These are phyloP conservation scores for Protea cynaroides DNA, from an alignment of 164 flowering plant species.

Conservation along the genomic window DNA sequence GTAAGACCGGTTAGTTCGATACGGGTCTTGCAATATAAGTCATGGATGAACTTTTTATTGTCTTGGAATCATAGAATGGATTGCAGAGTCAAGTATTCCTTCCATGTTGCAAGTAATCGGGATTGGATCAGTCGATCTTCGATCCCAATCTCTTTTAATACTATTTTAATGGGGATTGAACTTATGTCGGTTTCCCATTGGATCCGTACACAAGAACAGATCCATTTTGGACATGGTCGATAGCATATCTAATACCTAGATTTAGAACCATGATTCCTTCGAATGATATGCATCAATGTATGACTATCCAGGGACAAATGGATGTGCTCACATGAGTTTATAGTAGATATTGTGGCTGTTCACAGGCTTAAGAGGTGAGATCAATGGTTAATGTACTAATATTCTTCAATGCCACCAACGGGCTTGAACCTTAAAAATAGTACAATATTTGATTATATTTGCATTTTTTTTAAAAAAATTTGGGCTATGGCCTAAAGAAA, in stretches of 20 bases:
- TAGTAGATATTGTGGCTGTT: slow-evolving; percentile 52
- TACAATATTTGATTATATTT: slow-evolving; percentile 21
- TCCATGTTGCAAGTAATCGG: slow-evolving; percentile 34
- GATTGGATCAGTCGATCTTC: no score
- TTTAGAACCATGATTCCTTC: no score
- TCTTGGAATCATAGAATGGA: slow-evolving; percentile 72
- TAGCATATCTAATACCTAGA: no score
- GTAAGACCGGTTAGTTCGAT: no score
- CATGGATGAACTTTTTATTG: slow-evolving; percentile 60
- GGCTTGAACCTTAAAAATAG: slow-evolving; percentile 28
- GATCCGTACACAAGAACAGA: no score
- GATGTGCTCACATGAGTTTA: slow-evolving; percentile 54
- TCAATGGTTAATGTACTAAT: slow-evolving; percentile 44
- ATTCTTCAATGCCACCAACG: slow-evolving; percentile 49
- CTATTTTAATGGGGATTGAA: no score
- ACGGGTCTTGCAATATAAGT: slow-evolving; percentile 53
- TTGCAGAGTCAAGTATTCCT: slow-evolving; percentile 36
- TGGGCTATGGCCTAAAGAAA: no score
- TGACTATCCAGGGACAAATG: slow-evolving; percentile 52
- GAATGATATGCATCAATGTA: slow-evolving; percentile 67
- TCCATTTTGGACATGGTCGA: no score
- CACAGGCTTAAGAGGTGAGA: slow-evolving; percentile 59
- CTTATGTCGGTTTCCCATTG: no score
- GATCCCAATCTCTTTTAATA: no score
- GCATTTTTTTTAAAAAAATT: no score